These are phyloP conservation scores for Onygenales sp. DNA, from an alignment of 2,329 filamentous ascomycete genomes.

Conservation along the genomic window DNA sequence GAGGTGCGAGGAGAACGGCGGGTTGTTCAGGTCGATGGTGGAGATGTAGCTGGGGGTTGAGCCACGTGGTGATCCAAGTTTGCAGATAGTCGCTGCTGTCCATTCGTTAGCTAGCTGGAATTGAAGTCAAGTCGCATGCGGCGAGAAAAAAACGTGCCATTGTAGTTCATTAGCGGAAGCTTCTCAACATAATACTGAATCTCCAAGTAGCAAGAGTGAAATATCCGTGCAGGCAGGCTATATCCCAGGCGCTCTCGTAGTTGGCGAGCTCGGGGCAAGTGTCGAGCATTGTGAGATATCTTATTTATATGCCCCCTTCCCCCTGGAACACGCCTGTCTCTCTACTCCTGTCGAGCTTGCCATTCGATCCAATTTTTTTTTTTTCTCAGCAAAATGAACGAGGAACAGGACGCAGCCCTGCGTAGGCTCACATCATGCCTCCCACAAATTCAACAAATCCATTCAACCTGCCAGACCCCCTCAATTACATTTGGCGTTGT, in stretches of 20 bases:
- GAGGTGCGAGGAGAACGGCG: background rate
- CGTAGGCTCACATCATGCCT: background rate
- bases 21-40: background rate
- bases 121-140: background rate
- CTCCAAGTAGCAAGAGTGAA: background rate
- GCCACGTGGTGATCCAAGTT: background rate
- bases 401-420: background rate
- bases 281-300: background rate
- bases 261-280: background rate
- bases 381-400: background rate
- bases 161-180: background rate
- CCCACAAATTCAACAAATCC: background rate
- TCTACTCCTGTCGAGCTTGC: background rate
- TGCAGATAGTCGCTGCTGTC: background rate
- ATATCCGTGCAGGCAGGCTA: background rate
- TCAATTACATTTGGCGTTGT: constrained; percentile 17
- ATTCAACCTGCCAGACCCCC: constrained; percentile 1
- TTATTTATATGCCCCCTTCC: background rate
- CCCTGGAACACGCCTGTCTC: background rate
- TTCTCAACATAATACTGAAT: background rate
- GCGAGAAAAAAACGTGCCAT: background rate
- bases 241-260: background rate
- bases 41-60: background rate
- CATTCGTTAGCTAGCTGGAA: background rate
- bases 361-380: background rate